Conservation (phyloP, 352 stramenopile genomes). For the Globisporangium heterothallicum region DNA sequence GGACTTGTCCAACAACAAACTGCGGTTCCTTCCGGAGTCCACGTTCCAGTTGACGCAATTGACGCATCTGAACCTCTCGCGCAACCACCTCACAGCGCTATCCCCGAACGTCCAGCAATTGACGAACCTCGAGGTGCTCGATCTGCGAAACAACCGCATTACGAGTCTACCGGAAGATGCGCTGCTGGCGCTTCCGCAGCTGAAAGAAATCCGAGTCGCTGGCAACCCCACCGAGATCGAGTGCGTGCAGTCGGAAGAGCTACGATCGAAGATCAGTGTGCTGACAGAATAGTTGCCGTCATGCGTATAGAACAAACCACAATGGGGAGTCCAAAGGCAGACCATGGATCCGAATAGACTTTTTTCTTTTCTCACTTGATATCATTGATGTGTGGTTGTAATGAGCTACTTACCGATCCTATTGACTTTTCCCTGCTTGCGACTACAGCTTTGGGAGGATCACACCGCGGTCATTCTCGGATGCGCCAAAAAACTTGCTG, state of each 20-base stretch:
- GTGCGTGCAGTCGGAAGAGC: slow-evolving; percentile 17
- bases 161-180: slow-evolving; percentile 30
- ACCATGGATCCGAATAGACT: background rate
- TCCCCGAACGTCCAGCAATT: slow-evolving; percentile 39
- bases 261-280: slow-evolving; percentile 29
- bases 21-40: slow-evolving; percentile 68
- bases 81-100: slow-evolving; percentile 59
- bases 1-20: slow-evolving; percentile 72
- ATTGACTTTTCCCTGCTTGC: background rate
- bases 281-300: background rate
- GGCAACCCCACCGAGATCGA: slow-evolving; percentile 40
- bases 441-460: slow-evolving; percentile 45
- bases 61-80: slow-evolving; percentile 46
- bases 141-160: slow-evolving; percentile 55
- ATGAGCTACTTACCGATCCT: background rate
- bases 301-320: background rate
- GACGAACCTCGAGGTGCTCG: slow-evolving; percentile 50
- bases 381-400: slow-evolving; percentile 5
- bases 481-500: slow-evolving; percentile 21
- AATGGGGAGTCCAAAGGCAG: too few species aligned
- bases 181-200: slow-evolving; percentile 28
- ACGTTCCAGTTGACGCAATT: slow-evolving; percentile 69
- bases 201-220: slow-evolving; percentile 34
- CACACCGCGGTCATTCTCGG: slow-evolving; percentile 33
- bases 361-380: slow-evolving; percentile 1